Evolutionary conservation across 371 early-diverging fungal species (phyloP), one percentile per base, ranked within the genome.

Genomic region (Paraphysoderma sedebokerense): DNA sequence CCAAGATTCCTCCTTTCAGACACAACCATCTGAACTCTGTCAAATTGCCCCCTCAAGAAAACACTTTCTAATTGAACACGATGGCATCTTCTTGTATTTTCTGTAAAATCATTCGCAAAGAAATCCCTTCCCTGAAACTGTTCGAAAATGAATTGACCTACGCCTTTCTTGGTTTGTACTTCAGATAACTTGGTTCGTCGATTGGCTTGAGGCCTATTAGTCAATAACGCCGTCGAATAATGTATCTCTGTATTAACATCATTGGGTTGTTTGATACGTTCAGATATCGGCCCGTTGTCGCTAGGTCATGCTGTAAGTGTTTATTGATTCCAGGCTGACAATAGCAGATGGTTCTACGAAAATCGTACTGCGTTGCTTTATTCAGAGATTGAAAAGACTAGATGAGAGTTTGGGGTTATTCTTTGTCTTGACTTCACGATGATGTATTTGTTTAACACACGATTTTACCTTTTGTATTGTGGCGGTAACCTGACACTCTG

Each of bases 91-190:
- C 48, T 47, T 92, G 92, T 70, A 62, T 90, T 54, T 92, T 92
- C 58, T 92, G 92, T 74, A 85, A 82, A 57, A 88, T 92, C 55
- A 71, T 86, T 55, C 66, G 75, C 59, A 81, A 86, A 39, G 76
- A 76, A 36, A 88, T 91, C 42, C 92, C 92, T 36, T 82, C 84
- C 35, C 68, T 74, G 48, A 75, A 79, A 54, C 52, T 93, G 20
- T 39, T 77, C 11, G 95, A 93, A 61, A 90, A 85, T 13, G 81
- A 83, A 52, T 68, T 73, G 46, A 68, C 68, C 67, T 79, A 66
- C 49, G 56, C 60, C 5, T 57, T 60, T 30, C 57, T 62, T 23
- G 22, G 19, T 20, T 15, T 36, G 9, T 13, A 17, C 17, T 2
- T 27, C 6, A 11, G 13, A 24, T 26, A 23, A 15, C 22, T 23